Base-by-base conservation (phyloP, 768 basidiomycete genomes). In the Brasilioporus rufonigricans region DNA sequence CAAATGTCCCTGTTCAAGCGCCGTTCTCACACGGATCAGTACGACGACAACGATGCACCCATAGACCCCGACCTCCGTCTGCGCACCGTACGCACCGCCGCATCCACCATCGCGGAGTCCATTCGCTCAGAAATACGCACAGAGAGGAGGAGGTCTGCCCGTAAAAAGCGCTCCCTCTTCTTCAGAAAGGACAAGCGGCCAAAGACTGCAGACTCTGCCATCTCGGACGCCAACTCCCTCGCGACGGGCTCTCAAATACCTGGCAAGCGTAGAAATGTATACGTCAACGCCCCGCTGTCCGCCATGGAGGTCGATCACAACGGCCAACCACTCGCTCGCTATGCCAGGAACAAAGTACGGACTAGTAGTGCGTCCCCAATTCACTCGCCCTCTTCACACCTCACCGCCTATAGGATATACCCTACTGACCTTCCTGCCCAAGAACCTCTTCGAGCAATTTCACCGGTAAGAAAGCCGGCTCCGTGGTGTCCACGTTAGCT, bases 401-500 rank as follows among this genome's bases (percentile, higher is more conserved):
- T 57, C 58, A 48, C 39, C 33, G 2, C 8, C 19, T 24, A 9
- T 66, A 93, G 92, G 95, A 72, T 98, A 98, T 73, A 96, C 93
- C 26, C 70, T 91, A 45, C 46, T 97, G 47, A 91, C 93, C 1
- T 98, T 98, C 67, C 62, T 98, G 41, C 95, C 95, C 11, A 94
- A 91, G 80, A 97, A 98, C 69, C 72, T 98, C 60, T 91, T 85
- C 61, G 93, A 98, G 72, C 96, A 99, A 67, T 99, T 98, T 68
- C 80, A 91, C 57, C 81, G 95, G 87, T 87, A 57, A 60, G 82
- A 64, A 19, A 14, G 19, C 7, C 44, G 9, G 11, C 26, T 43
- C 16, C 38, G 7, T 13, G 0, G 19, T 23, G 13, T 21, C 14
- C 36, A 2, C 35, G 18, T 9, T 35, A 7, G 11, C 43, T 62